Evolutionary conservation across 768 basidiomycete species (phyloP).

Genomic region (Amanita rimosa): DNA sequence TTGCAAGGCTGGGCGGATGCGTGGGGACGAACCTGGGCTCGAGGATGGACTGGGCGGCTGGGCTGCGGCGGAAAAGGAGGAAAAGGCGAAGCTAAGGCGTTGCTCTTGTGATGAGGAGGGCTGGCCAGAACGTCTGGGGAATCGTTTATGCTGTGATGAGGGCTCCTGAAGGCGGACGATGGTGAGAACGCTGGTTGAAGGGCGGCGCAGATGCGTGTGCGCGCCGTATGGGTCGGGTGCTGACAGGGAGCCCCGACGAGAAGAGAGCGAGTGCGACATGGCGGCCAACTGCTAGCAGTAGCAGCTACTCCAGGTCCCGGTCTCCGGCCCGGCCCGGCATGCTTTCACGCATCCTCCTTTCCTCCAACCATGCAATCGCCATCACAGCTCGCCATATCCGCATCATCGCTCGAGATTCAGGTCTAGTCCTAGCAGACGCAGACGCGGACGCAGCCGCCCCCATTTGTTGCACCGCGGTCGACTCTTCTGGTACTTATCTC

Average conservation of each 20-base stretch:
- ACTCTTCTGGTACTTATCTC: constrained; percentile 32
- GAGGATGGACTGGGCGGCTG: constrained; percentile 12
- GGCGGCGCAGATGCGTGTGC: constrained; percentile 38
- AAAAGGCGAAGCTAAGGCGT: constrained; percentile 45
- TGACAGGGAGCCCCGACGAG: constrained; percentile 55
- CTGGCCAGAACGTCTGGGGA: constrained; percentile 4
- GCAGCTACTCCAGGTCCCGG: too few relatives aligned
- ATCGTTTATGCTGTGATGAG: constrained; percentile 7
- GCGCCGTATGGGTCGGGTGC: constrained; percentile 60
- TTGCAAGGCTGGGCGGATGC: constrained; percentile 34
- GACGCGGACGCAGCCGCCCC: constrained; percentile 33
- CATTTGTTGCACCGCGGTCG: constrained; percentile 47
- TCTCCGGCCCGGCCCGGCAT: background rate
- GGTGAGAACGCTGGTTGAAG: constrained; percentile 54
- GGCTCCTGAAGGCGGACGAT: constrained; percentile 50
- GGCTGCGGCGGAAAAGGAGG: constrained; percentile 37
- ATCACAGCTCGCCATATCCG: constrained; percentile 57
- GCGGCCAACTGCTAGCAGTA: background rate
- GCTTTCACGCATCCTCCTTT: constrained; percentile 32
- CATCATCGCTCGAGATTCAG: constrained; percentile 44
- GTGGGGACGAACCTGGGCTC: constrained; percentile 30
- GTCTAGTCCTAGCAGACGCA: constrained; percentile 6
- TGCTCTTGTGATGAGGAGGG: constrained; percentile 12
- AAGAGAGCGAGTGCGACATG: constrained; percentile 21
- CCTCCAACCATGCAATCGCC: constrained; percentile 23